phyloP scores from a whole-genome alignment of 2,329 filamentous ascomycete species.

The Berkeleyomyces basicola region DNA sequence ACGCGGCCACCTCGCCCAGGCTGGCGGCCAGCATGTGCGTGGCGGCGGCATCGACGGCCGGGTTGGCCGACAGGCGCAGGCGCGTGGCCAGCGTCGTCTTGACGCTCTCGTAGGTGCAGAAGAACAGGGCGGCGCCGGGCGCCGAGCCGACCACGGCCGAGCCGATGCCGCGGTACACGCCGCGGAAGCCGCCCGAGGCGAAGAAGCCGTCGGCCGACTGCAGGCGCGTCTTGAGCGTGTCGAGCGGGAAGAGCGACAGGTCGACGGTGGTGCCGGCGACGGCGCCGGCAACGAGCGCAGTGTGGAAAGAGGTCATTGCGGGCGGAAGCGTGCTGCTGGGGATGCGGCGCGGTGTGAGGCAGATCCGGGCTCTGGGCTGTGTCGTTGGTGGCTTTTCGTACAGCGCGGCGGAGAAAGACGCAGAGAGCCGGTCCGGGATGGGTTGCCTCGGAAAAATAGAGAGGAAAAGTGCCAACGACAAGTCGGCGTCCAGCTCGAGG shows the following conservation, averaged over 20 bases:
- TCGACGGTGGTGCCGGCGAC: slow-evolving; percentile 92
- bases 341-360: neutral
- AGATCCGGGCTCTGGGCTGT: neutral
- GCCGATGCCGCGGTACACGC: slow-evolving; percentile 86
- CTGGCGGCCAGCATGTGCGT: slow-evolving; percentile 71
- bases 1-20: slow-evolving; percentile 79
- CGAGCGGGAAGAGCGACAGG: slow-evolving; percentile 90
- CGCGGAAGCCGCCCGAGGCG: slow-evolving; percentile 69
- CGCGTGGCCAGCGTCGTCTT: slow-evolving; percentile 18
- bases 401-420: no score
- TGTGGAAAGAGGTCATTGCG: slow-evolving; percentile 33
- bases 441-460: no score
- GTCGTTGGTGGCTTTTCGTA: no score
- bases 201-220: slow-evolving; percentile 69
- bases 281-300: slow-evolving; percentile 61
- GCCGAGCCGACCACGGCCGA: slow-evolving; percentile 81
- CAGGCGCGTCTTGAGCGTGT: slow-evolving; percentile 95
- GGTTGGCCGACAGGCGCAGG: slow-evolving; percentile 12
- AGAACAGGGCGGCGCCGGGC: slow-evolving; percentile 90
- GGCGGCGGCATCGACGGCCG: slow-evolving; percentile 20
- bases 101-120: slow-evolving; percentile 73
- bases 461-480: no score
- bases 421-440: no score
- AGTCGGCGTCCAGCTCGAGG: no score
- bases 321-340: slow-evolving; percentile 8